Conservation (phyloP, 441 rosid species). For the Erodium chrysanthum region DNA sequence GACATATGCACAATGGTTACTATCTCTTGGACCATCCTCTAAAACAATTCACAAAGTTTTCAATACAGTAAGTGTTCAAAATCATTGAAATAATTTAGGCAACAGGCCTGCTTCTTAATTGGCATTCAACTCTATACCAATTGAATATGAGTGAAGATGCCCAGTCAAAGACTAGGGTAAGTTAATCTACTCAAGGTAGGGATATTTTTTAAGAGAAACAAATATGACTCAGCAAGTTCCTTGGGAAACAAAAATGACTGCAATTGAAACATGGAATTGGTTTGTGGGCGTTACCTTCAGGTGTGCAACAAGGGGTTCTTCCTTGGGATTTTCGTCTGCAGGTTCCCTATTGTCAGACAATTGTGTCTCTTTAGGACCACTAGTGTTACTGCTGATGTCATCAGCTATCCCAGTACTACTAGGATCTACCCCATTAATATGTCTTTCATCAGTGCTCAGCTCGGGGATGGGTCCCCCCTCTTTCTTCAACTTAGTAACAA, state of each 20-base stretch:
- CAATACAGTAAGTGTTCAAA: not conserved
- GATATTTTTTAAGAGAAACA: not conserved
- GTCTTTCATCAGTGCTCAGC: conserved; percentile 35
- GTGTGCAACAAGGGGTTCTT: conserved; percentile 81
- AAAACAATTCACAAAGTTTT: not conserved
- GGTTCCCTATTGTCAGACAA: conserved; percentile 34
- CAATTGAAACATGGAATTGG: not conserved
- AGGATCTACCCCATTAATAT: conserved; percentile 23
- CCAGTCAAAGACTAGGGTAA: not conserved
- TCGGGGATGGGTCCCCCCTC: conserved; percentile 48
- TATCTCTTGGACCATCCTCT: not conserved
- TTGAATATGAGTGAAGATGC: not conserved
- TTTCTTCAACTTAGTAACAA: conserved; percentile 93
- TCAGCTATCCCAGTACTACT: conserved; percentile 27
- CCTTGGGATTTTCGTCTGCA: conserved; percentile 45
- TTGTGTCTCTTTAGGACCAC: conserved; percentile 43
- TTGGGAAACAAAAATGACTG: not conserved
- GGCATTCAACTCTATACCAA: not conserved
- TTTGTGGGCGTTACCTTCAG: conserved; percentile 47
- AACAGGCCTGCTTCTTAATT: not conserved
- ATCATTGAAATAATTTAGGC: not conserved
- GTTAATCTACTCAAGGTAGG: not conserved
- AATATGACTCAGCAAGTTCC: not conserved
- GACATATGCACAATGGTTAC: not conserved
- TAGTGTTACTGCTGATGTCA: conserved; percentile 29